Evolutionary conservation across 805 yeast genomes (phyloP).

Genomic region (Spathaspora passalidarum): DNA sequence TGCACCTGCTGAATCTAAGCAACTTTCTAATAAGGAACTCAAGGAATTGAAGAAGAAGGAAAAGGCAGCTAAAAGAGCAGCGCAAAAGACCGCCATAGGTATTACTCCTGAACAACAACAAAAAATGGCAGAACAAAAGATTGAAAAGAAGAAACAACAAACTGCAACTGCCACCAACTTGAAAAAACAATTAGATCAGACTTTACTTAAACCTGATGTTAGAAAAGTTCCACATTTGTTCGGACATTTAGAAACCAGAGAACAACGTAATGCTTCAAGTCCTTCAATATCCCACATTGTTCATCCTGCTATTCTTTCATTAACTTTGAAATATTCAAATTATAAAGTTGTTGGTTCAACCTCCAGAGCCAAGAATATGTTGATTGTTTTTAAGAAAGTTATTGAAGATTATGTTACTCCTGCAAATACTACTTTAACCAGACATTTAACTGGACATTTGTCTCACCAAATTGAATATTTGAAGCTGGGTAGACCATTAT

Average conservation of each 20-base stretch:
- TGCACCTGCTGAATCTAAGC: conserved; percentile 1
- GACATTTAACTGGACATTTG: conserved; percentile 84
- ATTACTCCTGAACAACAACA: conserved; percentile 47
- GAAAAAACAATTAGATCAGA: conserved; percentile 52
- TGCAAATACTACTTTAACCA: conserved; percentile 73
- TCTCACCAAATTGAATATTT: conserved; percentile 91
- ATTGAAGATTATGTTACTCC: conserved; percentile 84
- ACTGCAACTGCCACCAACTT: conserved; percentile 42
- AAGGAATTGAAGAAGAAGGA: conserved; percentile 86
- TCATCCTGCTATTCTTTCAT: conserved; percentile 79
- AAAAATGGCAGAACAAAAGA: conserved; percentile 40
- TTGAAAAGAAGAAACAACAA: conserved; percentile 28
- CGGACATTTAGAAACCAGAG: conserved; percentile 77
- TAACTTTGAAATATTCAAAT: conserved; percentile 78
- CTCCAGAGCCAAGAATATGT: conserved; percentile 79
- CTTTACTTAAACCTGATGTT: conserved; percentile 40
- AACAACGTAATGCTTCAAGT: conserved; percentile 62
- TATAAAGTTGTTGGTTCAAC: conserved; percentile 89
- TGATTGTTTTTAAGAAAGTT: conserved; percentile 77
- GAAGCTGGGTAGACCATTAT: conserved; percentile 85
- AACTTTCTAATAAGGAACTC: conserved; percentile 70
- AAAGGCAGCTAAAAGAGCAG: conserved; percentile 90
- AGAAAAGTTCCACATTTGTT: conserved; percentile 59
- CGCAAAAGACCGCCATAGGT: conserved; percentile 70
- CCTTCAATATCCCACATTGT: conserved; percentile 64